Conservation (phyloP, 2,329 filamentous ascomycete genomes). For the Mycocentrospora acerina region DNA sequence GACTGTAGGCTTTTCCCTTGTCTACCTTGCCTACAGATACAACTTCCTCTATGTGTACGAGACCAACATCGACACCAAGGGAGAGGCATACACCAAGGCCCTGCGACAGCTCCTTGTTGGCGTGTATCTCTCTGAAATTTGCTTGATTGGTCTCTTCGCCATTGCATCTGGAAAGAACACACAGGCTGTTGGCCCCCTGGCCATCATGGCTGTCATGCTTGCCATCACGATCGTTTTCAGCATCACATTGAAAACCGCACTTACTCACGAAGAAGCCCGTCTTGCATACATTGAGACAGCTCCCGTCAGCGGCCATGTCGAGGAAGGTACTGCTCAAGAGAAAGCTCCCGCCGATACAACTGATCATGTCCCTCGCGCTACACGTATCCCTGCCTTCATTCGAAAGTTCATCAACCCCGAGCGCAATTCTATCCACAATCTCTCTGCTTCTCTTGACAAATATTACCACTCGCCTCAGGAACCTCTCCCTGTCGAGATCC, state of each 20-base stretch:
- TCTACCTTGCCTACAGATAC: conserved; percentile 53
- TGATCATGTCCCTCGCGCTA: conserved; percentile 19
- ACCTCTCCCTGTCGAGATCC: conserved; percentile 36
- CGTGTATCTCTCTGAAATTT: conserved; percentile 51
- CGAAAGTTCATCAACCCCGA: conserved; percentile 37
- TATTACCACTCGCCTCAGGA: conserved; percentile 36
- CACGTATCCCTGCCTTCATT: conserved; percentile 36
- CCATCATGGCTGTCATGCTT: conserved; percentile 46
- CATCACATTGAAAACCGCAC: conserved; percentile 34
- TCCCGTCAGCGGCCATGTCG: conserved; percentile 19
- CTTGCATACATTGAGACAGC: conserved; percentile 30
- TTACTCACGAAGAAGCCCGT: conserved; percentile 34
- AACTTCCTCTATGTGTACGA: conserved; percentile 53
- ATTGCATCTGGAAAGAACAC: conserved; percentile 40
- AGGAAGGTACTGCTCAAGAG: conserved; percentile 25
- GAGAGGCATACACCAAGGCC: conserved; percentile 49
- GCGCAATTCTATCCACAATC: conserved; percentile 29
- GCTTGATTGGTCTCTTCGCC: conserved; percentile 51
- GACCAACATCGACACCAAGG: conserved; percentile 50
- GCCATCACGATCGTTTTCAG: conserved; percentile 46
- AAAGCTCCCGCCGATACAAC: conserved; percentile 15
- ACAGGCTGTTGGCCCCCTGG: conserved; percentile 44
- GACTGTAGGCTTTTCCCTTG: conserved; percentile 45
- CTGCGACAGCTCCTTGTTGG: conserved; percentile 51
- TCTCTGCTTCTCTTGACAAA: conserved; percentile 34